Base-by-base conservation (phyloP, 208 protist species). In the Lotmaria passim region DNA sequence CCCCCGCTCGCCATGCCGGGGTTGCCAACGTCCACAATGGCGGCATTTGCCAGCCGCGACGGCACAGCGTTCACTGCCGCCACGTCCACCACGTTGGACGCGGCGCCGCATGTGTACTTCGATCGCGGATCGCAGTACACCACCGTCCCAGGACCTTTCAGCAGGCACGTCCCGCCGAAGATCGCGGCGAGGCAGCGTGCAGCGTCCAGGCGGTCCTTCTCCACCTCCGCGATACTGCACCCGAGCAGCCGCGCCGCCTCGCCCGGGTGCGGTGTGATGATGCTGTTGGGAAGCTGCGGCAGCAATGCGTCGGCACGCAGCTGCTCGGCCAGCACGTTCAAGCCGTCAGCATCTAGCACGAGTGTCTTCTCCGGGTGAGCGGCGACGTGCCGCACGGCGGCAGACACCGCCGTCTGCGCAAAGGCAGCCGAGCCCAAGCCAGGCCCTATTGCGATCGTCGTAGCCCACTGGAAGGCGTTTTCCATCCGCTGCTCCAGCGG, bases 1-100 rank as follows among this genome's bases (percentile, higher is more conserved):
- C 91, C 91, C 38, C 91, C 91, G 17, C 75, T 85, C 15, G 82
- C 87, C 91, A 96, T 96, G n/a, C 87, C 91, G 3, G 82, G 79
- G 64, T 93, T 96, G 33, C 91, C 91, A 5, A 84, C 91, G 58
- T 96, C 86, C 8, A 90, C 64, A 8, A 93, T 78, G n/a, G 86
- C 79, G 10, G 39, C 31, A 17, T 38, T 46, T 1, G 46, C 19
- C 50, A 47, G 50, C 17, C 30, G 19, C n/a, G 58, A 64, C 44
- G 55, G 71, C 55, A 70, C 21, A 4, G 26, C 26, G 0, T 38
- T 47, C 58, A 14, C 34, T n/a, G 46, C 47, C 23, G 36, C 47
- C 8, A 38, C 44, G 21, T 26, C 34, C 28, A 65, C 4, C 31
- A n/a, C n/a, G n/a, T n/a, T n/a, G 28, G 0, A 14, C 7, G 7